phyloP scores from a whole-genome alignment of 495 filamentous ascomycete genomes.

The Neurospora sublineolata region DNA sequence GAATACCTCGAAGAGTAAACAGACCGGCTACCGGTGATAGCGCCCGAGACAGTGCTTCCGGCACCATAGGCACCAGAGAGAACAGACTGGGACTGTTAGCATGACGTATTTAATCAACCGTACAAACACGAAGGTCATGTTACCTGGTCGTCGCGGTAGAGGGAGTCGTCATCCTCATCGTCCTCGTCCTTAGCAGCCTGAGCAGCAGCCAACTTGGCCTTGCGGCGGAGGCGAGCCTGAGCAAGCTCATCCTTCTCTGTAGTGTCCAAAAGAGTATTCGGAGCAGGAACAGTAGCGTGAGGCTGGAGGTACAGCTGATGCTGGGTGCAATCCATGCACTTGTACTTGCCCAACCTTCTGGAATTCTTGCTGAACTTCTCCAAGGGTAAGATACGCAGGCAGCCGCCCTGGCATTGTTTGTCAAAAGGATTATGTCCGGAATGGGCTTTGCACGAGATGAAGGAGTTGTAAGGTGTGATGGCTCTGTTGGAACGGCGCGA shows the following conservation, averaged over 20 bases:
- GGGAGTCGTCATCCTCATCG: not conserved
- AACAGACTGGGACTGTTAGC: not conserved
- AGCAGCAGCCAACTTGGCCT: not conserved
- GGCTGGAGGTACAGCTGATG: not conserved
- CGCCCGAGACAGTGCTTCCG: not conserved
- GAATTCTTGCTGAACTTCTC: slow-evolving; percentile 48
- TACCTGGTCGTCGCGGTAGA: not conserved
- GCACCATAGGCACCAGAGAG: not conserved
- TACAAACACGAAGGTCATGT: not conserved
- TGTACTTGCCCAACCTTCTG: slow-evolving; percentile 28
- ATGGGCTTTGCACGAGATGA: slow-evolving; percentile 19
- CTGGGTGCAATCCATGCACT: not conserved
- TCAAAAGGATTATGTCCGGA: not conserved
- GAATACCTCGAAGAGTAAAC: not conserved
- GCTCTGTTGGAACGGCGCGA: slow-evolving; percentile 1
- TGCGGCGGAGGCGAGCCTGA: not conserved
- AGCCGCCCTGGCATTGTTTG: slow-evolving; percentile 33
- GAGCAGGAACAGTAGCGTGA: not conserved
- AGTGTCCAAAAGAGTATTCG: not conserved
- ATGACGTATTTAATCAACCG: not conserved
- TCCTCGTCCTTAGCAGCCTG: not conserved
- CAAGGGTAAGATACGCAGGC: slow-evolving; percentile 33
- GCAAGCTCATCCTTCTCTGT: not conserved
- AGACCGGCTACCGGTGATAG: not conserved
- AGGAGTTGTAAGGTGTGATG: slow-evolving; percentile 15